Evolutionary conservation across 2,329 filamentous ascomycete species (phyloP), one percentile per base, ranked within the genome.

Genomic region (Sphaceloma murrayae): DNA sequence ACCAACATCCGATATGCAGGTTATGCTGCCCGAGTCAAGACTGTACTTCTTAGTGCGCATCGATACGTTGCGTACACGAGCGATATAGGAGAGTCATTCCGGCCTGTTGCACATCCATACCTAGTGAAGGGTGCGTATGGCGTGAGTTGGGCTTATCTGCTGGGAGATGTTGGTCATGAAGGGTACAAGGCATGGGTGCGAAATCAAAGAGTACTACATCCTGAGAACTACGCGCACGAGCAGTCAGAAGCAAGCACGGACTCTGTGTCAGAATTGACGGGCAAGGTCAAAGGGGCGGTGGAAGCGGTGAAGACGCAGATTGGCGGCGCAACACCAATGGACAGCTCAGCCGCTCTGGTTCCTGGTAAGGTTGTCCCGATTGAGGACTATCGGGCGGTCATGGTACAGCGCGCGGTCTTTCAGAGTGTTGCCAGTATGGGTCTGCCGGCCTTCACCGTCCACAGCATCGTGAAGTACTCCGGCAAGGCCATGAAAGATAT

Each of bases 11-110:
- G 91, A 57, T 98, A 96, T 66, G 89, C 88, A 46, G 91, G 84
- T 54, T 98, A 98, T 66, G 85, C 86, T 36, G 78, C 80, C 48
- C 80, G 91, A 18, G 48, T 62, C 11, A 54, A 59, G 30, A 63
- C 60, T 5, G 84, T 96, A 53, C 78, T 98, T 57, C 70, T 88
- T 54, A 86, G 84, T 11, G 88, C 88, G 3, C 91, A 96, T 58
- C 81, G 91, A 57, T 98, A 98, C 58, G 87, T 98, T 38, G 91
- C 91, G 46, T 98, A 98, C 62, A 96, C 91, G 0, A 88, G 49
- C 14, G 89, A 96, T 57, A 89, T 98, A 51, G 91, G 91, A 60
- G 91, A 98, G 64, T 93, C 85, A 0, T 98, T 98, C 66, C 78
- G 91, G 2, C 91, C 91, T 0, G 75, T 98, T 29, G 88, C 89